These are phyloP conservation scores for Beverwykella pulmonaria DNA, from an alignment of 495 filamentous ascomycete genomes.

Conservation along the genomic window DNA sequence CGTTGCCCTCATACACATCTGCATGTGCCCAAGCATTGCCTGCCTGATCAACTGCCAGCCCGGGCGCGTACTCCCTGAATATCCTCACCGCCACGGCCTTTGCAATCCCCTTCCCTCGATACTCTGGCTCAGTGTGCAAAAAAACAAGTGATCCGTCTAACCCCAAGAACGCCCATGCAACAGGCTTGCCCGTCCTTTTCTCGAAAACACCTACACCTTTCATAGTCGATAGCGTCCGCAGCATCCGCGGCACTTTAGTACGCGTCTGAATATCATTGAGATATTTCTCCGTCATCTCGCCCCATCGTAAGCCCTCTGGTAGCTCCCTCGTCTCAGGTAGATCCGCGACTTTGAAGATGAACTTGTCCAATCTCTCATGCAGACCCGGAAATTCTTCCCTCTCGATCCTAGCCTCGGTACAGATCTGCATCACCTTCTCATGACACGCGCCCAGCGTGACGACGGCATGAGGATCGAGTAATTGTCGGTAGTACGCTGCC, in stretches of 20 bases:
- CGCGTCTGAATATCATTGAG: conserved; percentile 23
- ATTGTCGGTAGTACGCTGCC: conserved; percentile 18
- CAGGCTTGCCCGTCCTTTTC: conserved; percentile 17
- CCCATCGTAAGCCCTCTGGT: conserved; percentile 35
- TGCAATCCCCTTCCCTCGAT: conserved; percentile 43
- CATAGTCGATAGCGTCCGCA: conserved; percentile 22
- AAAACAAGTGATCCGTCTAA: conserved; percentile 43
- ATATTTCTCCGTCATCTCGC: conserved; percentile 28
- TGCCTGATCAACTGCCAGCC: conserved; percentile 21
- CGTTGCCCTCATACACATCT: conserved; percentile 46
- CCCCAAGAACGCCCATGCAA: conserved; percentile 48
- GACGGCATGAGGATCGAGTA: conserved; percentile 19
- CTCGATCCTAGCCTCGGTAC: conserved; percentile 12
- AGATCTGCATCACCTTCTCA: conserved; percentile 13
- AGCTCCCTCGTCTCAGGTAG: conserved; percentile 24
- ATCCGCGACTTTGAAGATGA: conserved; percentile 31
- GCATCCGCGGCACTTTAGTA: conserved; percentile 24
- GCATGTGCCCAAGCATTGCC: conserved; percentile 41
- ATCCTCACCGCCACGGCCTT: conserved; percentile 42
- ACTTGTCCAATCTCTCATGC: conserved; percentile 28
- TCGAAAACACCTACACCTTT: conserved; percentile 32
- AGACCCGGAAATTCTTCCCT: conserved; percentile 33
- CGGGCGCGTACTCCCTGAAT: conserved; percentile 38
- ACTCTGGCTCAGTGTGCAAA: conserved; percentile 42
- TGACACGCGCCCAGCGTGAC: conserved; percentile 33